phyloP scores from a whole-genome alignment of 2,329 filamentous ascomycete genomes.

The Alternaria sp. region DNA sequence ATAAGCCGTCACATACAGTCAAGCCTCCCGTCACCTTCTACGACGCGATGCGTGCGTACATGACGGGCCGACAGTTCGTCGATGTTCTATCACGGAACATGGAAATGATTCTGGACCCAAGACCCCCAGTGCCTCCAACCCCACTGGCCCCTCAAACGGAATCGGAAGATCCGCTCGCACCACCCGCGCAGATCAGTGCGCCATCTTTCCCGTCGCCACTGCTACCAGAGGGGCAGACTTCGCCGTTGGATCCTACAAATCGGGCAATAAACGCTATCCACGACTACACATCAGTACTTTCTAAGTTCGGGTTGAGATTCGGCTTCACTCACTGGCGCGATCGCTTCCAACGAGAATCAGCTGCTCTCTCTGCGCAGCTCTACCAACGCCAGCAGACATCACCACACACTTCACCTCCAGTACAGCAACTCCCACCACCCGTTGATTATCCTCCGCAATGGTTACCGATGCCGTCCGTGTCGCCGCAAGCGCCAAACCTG shows the following conservation, averaged over 20 bases:
- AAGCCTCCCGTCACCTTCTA: slow-evolving; percentile 81
- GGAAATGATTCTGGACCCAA: slow-evolving; percentile 53
- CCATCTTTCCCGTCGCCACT: slow-evolving; percentile 44
- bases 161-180: slow-evolving; percentile 48
- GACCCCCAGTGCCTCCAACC: slow-evolving; percentile 49
- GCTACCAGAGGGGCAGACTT: slow-evolving; percentile 30
- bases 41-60: slow-evolving; percentile 84
- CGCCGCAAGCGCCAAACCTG: slow-evolving; percentile 30
- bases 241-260: slow-evolving; percentile 41
- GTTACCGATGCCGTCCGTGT: slow-evolving; percentile 31
- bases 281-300: slow-evolving; percentile 54
- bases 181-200: slow-evolving; percentile 31
- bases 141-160: slow-evolving; percentile 29
- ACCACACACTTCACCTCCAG: slow-evolving; percentile 31
- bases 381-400: slow-evolving; percentile 44
- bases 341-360: slow-evolving; percentile 55
- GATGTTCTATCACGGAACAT: slow-evolving; percentile 62
- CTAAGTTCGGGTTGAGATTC: slow-evolving; percentile 55
- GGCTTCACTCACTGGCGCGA: slow-evolving; percentile 59
- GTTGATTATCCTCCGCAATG: slow-evolving; percentile 34
- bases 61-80: slow-evolving; percentile 64
- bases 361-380: slow-evolving; percentile 49
- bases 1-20: slow-evolving; percentile 58
- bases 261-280: slow-evolving; percentile 56
- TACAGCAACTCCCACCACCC: slow-evolving; percentile 17